Base-by-base conservation (phyloP, 2,329 filamentous ascomycete genomes). In the Penicillium sp. region DNA sequence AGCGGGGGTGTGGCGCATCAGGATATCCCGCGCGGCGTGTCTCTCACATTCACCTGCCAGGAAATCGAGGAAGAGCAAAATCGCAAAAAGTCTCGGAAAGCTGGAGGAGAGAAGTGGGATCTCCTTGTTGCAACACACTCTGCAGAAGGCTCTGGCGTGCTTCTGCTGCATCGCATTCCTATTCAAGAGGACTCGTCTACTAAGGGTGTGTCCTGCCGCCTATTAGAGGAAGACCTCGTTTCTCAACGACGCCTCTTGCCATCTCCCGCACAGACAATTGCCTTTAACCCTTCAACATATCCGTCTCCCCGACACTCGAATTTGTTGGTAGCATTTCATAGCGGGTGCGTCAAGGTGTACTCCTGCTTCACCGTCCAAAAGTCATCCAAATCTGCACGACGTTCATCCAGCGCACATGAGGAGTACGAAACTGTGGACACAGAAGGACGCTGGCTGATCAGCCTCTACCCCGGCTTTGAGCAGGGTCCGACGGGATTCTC, bases 301-400 rank as follows among this genome's bases (percentile, higher is more conserved):
- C 77, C 78, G 4, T 75, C 75, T 20, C 62, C 67, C 22, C 73
- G 76, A 10, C 77, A 81, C 60, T 74, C 76, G 0, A 74, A 76
- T 36, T 61, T 84, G 9, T 69, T 84, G 7, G 67, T 84, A 6
- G 70, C 74, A 1, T 78, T 82, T 46, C 61, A 71, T 1, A 71
- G 69, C n/a, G 79, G 80, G 5, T 72, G 69, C 34, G 76, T 80
- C 23, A 78, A 80, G 43, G 69, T 84, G 11, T 81, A 79, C 56
- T 77, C 81, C 43, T 76, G 75, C 22, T 73, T 80, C 26, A 68
- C 74, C 16, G 31, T 50, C 13, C 59, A 53, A 18, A 66, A 60
- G 34, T 46, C 52, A 13, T 54, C 54, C 6, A 66, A 56, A 38
- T 38, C 58, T 13, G 47, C 51, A 6, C 58, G 64, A 5, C 62